Evolutionary conservation across 345 rosid genomes (phyloP), one percentile per base, ranked within the genome.

Genomic region (Syzygium oleosum): DNA sequence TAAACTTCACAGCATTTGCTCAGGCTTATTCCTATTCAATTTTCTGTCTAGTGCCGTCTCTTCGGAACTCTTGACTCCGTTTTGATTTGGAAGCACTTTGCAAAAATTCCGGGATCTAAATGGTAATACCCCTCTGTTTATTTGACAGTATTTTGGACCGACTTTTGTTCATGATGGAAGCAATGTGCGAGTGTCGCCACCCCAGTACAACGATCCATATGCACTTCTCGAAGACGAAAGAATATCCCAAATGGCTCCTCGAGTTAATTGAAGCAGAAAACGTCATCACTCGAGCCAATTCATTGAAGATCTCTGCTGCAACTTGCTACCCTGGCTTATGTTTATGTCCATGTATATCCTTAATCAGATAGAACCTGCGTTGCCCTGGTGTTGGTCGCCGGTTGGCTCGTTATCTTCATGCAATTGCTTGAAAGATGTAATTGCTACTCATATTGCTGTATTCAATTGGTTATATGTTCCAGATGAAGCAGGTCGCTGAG

Each of bases 161-260:
- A 86, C 91, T 84, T 98, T 98, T 54, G 87, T 98, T 52, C 99
- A 96, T 14, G 97, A 94, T 5, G 98, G 86, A 79, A 93, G 91
- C 89, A n/a, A 87, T 12, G 85, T 79, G 12, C 84, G 92, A 3
- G n/a, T 87, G n/a, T 90, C 95, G 4, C 91, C 94, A 10, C 97
- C 97, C 14, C 94, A 87, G 43, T 92, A 94, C 61, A 86, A 92
- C 5, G 97, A 93, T 91, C 99, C 99, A 5, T 96, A 94, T 85
- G 86, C 93, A 21, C 95, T 98, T 9, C 90, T 95, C 88, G 95
- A 96, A 90, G 99, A 96, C 61, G 95, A 96, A 93, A 94, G 97
- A 88, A 95, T 95, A 25, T 95, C 98, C 55, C 92, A 90, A 89
- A 93, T 88, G 31, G 91, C 95, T 77, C 96, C 96, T 41, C 90